These are phyloP conservation scores for Diaporthe longicolla DNA, from an alignment of 2,329 filamentous ascomycete species.

Conservation along the genomic window DNA sequence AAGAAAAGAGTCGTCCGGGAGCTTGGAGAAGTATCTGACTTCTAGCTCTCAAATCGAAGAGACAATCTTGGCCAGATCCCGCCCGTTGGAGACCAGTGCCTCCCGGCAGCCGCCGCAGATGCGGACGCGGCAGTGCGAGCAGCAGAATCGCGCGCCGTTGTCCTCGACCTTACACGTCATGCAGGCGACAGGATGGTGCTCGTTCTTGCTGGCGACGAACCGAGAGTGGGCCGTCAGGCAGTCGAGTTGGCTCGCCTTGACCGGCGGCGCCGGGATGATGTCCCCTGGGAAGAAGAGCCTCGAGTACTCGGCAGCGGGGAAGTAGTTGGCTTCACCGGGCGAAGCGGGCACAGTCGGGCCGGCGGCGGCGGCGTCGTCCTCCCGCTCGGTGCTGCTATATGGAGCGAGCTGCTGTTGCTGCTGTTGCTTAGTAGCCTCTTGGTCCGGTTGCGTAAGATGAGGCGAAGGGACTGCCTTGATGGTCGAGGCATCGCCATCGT, in stretches of 20 bases:
- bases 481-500: slow-evolving; percentile 33
- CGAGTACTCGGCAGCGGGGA: slow-evolving; percentile 48
- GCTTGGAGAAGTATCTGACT: not conserved
- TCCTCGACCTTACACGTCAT: slow-evolving; percentile 66
- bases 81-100: slow-evolving; percentile 56
- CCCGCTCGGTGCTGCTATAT: not conserved
- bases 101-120: slow-evolving; percentile 65
- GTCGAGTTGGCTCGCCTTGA: slow-evolving; percentile 56
- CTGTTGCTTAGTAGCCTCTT: not conserved
- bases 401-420: not conserved
- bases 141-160: slow-evolving; percentile 60
- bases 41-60: slow-evolving; percentile 26
- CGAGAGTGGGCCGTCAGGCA: slow-evolving; percentile 64
- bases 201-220: slow-evolving; percentile 65
- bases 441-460: not conserved
- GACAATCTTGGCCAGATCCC: slow-evolving; percentile 60
- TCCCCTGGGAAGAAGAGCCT: slow-evolving; percentile 51
- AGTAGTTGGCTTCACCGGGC: slow-evolving; percentile 46
- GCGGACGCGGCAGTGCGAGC: slow-evolving; percentile 65
- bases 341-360: slow-evolving; percentile 41
- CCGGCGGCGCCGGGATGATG: slow-evolving; percentile 58
- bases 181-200: slow-evolving; percentile 66
- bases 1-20: not conserved
- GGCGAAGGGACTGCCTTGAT: slow-evolving; percentile 15
- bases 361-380: not conserved